phyloP scores from a whole-genome alignment of 2,329 filamentous ascomycete species.

The Bipolaris victoriae region DNA sequence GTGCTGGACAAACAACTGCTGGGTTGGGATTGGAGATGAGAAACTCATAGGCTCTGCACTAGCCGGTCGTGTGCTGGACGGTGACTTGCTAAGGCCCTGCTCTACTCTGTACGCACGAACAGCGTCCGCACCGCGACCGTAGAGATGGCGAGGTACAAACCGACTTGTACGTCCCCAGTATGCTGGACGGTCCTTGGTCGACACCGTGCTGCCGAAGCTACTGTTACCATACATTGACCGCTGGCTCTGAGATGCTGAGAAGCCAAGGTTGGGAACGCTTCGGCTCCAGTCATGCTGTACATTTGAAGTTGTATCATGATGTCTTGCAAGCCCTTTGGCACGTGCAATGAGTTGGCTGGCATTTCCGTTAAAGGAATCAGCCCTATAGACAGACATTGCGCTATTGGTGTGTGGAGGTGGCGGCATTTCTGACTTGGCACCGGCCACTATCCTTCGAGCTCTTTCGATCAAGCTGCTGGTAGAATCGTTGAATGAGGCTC shows the following conservation, averaged over 20 bases:
- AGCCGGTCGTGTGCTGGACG: constrained; percentile 19
- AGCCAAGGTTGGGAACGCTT: constrained; percentile 33
- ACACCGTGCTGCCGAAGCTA: constrained; percentile 18
- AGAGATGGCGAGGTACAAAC: constrained; percentile 47
- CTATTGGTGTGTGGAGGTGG: constrained; percentile 6
- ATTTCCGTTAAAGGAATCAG: constrained; percentile 11
- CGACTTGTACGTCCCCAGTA: constrained; percentile 41
- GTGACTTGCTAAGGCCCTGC: constrained; percentile 25
- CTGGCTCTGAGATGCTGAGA: constrained; percentile 19
- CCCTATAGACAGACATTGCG: constrained; percentile 14
- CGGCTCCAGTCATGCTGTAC: constrained; percentile 34
- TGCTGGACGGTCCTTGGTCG: constrained; percentile 30
- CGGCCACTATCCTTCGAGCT: constrained; percentile 18
- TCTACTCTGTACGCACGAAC: constrained; percentile 35
- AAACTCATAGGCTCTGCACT: constrained; percentile 29
- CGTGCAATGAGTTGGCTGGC: constrained; percentile 27
- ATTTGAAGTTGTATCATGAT: constrained; percentile 10
- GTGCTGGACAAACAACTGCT: constrained; percentile 26
- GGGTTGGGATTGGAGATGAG: constrained; percentile 33
- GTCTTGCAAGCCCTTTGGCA: constrained; percentile 22
- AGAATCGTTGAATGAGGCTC: constrained; percentile 14
- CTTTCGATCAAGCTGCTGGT: constrained; percentile 20
- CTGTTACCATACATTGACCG: constrained; percentile 23
- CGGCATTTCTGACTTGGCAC: constrained; percentile 6
- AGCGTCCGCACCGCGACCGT: constrained; percentile 43